Evolutionary conservation across 169 alveolate genomes (phyloP), one percentile per base, ranked within the genome.

Genomic region (Theileria equi): DNA sequence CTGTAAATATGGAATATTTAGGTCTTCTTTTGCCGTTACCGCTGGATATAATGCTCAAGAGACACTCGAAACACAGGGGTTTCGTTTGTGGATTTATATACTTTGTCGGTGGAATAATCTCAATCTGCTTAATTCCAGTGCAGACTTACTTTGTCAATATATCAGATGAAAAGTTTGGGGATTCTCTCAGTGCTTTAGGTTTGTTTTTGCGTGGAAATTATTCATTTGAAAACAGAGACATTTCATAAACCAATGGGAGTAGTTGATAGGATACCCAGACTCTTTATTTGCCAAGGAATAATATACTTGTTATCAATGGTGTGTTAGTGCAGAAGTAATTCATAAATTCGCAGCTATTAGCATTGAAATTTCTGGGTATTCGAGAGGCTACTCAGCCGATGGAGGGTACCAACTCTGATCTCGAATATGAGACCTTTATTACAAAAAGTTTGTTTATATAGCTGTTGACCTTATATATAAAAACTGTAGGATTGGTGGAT

Each of bases 1-100:
- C n/a, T n/a, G n/a, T n/a, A n/a, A 13, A 38, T 13, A 45, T 45
- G 29, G 23, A 41, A 4, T 5, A 2, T 57, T 4, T 57, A 57
- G 83, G 83, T 7, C 50, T 73, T 44, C 66, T 32, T 21, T 23
- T 73, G 65, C 67, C 67, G 44, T 48, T 73, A 34, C 83, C 83
- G 0, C 50, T 43, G 36, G 70, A 73, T n/a, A 29, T 65, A 26
- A 77, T 62, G 69, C 38, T 73, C 19, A 49, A 44, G 45, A 19
- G 44, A 36, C 61, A 73, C 60, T 70, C 83, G 1, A 4, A 26
- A 13, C 17, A 60, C 28, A 28, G 78, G 7, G 83, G 78, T 8
- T 38, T 50, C 29, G 45, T 53, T 19, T 73, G 83, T 25, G 78
- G 83, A 3, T 10, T 32, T 29, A 16, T 63, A 54, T 53, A 73